These are phyloP conservation scores for Boletus rubropictus DNA, from an alignment of 768 basidiomycete genomes.

Conservation along the genomic window DNA sequence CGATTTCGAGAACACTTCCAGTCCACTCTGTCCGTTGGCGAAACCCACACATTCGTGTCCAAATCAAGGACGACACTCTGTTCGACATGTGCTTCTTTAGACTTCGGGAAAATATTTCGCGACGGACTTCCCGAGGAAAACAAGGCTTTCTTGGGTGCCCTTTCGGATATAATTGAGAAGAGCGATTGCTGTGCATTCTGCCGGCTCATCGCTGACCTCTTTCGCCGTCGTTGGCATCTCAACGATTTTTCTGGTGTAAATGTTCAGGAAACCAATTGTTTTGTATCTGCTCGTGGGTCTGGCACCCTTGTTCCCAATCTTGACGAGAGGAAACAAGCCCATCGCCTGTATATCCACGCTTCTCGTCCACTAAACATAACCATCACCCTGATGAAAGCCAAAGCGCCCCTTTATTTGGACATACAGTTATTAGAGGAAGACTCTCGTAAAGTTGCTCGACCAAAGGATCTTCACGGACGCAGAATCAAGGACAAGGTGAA, in stretches of 20 bases:
- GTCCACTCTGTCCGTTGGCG: background rate
- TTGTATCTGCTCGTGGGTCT: conserved; percentile 2
- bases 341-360: conserved; percentile 11
- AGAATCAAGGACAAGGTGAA: conserved; percentile 11
- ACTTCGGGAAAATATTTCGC: conserved; percentile 10
- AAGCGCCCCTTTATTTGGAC: conserved; percentile 3
- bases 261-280: background rate
- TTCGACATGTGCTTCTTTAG: conserved; percentile 7
- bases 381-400: background rate
- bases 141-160: conserved; percentile 1
- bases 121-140: conserved; percentile 8
- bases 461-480: conserved; percentile 19
- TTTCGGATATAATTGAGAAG: conserved; percentile 9
- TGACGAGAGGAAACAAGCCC: conserved; percentile 3
- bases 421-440: conserved; percentile 20
- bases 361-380: conserved; percentile 6
- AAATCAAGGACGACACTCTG: conserved; percentile 1
- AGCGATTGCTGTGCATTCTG: conserved; percentile 13
- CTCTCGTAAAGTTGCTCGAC: conserved; percentile 9
- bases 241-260: conserved; percentile 9
- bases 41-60: background rate
- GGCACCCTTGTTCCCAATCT: background rate
- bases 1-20: conserved; percentile 4
- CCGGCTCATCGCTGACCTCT: conserved; percentile 4
- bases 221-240: conserved; percentile 16